These are phyloP conservation scores for Ogataea neopini DNA, from an alignment of 805 yeast species.

Conservation along the genomic window DNA sequence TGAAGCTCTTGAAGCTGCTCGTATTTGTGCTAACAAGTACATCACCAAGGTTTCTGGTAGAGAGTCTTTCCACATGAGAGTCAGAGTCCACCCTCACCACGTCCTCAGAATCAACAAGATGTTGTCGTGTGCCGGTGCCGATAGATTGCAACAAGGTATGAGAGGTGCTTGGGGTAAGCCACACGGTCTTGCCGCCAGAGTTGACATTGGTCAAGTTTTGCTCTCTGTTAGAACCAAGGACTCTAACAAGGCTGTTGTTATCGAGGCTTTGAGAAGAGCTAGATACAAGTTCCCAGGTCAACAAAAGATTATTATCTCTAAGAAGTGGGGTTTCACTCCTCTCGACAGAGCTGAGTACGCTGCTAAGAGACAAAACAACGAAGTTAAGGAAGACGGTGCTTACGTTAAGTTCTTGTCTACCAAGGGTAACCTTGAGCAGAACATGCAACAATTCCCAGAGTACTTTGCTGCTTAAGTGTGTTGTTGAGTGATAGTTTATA, in stretches of 20 bases:
- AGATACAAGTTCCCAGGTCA: slow-evolving; percentile 99
- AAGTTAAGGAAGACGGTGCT: slow-evolving; percentile 99
- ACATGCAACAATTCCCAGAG: slow-evolving; percentile 94
- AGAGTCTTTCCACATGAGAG: slow-evolving; percentile 99
- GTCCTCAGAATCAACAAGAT: slow-evolving; percentile 99
- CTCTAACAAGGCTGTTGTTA: slow-evolving; percentile 93
- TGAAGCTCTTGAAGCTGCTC: slow-evolving; percentile 99
- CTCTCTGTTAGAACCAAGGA: slow-evolving; percentile 99
- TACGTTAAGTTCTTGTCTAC: slow-evolving; percentile 96
- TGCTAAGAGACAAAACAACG: slow-evolving; percentile 92
- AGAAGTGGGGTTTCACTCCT: slow-evolving; percentile 99
- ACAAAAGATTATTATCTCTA: slow-evolving; percentile 97
- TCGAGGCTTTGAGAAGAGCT: slow-evolving; percentile 99
- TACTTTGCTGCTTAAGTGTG: slow-evolving; percentile 49
- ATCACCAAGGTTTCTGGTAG: slow-evolving; percentile 97
- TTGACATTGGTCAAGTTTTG: slow-evolving; percentile 96
- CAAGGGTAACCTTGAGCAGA: slow-evolving; percentile 92
- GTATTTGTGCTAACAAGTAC: slow-evolving; percentile 99
- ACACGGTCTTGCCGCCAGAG: slow-evolving; percentile 99
- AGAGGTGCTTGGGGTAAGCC: slow-evolving; percentile 99
- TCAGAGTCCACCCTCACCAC: slow-evolving; percentile 99
- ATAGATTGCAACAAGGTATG: slow-evolving; percentile 99
- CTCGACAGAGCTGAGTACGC: slow-evolving; percentile 97
- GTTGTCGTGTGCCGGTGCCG: slow-evolving; percentile 99
- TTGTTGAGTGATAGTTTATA: slow-evolving; percentile 7